These are phyloP conservation scores for Fraxinus platypoda DNA, from an alignment of 305 asterid genomes.

Conservation along the genomic window DNA sequence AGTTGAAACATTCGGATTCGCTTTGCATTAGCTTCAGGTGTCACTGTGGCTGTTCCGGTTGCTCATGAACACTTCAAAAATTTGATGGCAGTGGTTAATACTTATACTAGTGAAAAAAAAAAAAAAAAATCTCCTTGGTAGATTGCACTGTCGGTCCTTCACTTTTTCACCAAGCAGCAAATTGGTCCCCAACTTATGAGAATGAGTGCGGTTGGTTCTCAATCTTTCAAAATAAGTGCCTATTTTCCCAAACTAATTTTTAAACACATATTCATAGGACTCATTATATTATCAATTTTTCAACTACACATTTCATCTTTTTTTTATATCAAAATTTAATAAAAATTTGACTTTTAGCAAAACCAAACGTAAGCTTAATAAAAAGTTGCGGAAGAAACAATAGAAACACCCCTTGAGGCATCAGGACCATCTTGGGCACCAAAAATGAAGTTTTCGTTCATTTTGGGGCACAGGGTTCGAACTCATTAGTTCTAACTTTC, in stretches of 20 bases:
- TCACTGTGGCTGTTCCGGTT: not conserved
- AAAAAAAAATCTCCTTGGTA: not conserved
- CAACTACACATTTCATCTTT: too few species aligned
- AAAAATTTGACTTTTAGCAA: not conserved
- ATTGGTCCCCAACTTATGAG: not conserved
- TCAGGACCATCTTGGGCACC: not conserved
- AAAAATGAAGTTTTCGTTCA: not conserved
- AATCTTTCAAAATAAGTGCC: not conserved
- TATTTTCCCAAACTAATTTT: not conserved
- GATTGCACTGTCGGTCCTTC: not conserved
- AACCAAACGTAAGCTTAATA: too few species aligned
- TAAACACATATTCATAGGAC: not conserved
- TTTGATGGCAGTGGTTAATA: not conserved
- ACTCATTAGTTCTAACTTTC: not conserved
- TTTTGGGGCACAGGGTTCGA: not conserved
- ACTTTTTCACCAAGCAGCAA: not conserved
- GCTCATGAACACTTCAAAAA: not conserved
- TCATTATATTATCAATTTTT: not conserved
- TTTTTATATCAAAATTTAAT: too few species aligned
- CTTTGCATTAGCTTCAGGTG: not conserved
- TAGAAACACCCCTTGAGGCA: not conserved
- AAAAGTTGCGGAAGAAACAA: too few species aligned
- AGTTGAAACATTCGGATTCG: slow-evolving; percentile 50
- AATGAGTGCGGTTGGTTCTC: not conserved
- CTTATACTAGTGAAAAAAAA: not conserved